A percentile compares a stretch with the other conserved stretches of the same genome.
phyloP scores from a whole-genome alignment of 495 filamentous ascomycete species.

The Neurospora africana region DNA sequence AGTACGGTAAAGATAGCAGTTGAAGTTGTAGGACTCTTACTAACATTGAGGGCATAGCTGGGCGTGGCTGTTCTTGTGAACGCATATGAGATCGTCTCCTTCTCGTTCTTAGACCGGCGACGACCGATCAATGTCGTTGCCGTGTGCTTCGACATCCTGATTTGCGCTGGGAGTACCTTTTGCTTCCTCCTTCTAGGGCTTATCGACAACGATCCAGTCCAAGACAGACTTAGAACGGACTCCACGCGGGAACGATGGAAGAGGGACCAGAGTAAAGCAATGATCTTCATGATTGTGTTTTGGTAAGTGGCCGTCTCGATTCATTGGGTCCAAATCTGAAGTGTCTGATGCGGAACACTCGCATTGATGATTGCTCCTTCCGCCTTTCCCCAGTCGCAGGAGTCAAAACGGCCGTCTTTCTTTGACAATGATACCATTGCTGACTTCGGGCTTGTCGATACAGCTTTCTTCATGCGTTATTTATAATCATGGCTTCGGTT shows the following conservation, averaged over 20 bases:
- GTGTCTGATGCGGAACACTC: background rate
- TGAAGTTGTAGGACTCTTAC: background rate
- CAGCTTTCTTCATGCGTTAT: conserved; percentile 14
- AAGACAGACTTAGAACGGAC: background rate
- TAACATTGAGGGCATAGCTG: conserved; percentile 5
- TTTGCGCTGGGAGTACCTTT: conserved; percentile 10
- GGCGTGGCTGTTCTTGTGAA: conserved; percentile 4
- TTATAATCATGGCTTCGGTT: conserved; percentile 12
- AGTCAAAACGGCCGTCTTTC: background rate
- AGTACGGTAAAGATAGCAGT: background rate
- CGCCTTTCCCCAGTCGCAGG: background rate
- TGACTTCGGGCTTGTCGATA: background rate
- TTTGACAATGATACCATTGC: background rate
- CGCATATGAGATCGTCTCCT: conserved; percentile 13
- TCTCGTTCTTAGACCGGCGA: conserved; percentile 7
- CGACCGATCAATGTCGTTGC: conserved; percentile 14
- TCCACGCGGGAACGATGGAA: conserved; percentile 5
- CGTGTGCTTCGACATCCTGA: conserved; percentile 11
- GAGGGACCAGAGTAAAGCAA: conserved; percentile 12
- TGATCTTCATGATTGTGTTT: conserved; percentile 23
- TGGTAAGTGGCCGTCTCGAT: conserved; percentile 5
- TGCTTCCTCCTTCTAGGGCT: conserved; percentile 16
- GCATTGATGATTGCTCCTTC: background rate
- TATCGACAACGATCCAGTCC: background rate
- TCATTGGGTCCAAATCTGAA: background rate